Percentiles rank a stretch among this genome's conserved stretches.
phyloP scores from a whole-genome alignment of 306 rosid species.

The Prunus campanulata region DNA sequence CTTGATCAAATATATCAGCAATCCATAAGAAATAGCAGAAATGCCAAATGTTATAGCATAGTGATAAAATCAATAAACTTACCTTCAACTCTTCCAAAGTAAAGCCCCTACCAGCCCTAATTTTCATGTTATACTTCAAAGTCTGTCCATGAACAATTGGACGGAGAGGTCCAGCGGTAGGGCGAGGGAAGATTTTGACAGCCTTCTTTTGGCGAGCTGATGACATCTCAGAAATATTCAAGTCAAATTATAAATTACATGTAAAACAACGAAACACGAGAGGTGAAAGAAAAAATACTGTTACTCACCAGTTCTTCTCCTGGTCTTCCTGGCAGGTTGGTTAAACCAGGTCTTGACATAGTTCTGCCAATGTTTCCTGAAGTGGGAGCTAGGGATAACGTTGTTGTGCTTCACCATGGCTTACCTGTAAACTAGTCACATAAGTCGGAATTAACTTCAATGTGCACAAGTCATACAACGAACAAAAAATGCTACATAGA shows the following conservation, averaged over 20 bases:
- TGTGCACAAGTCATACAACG: not conserved
- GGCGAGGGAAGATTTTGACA: slow-evolving; percentile 53
- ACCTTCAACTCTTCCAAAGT: slow-evolving; percentile 61
- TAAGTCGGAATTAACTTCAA: not conserved
- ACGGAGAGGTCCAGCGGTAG: slow-evolving; percentile 54
- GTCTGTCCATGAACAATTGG: slow-evolving; percentile 62
- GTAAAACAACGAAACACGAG: not conserved
- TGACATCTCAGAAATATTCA: not conserved
- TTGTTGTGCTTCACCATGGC: slow-evolving; percentile 60
- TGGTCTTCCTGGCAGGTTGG: slow-evolving; percentile 55
- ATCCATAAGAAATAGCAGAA: not conserved
- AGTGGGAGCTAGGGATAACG: slow-evolving; percentile 53
- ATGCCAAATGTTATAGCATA: not conserved
- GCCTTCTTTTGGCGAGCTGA: slow-evolving; percentile 59
- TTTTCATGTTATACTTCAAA: slow-evolving; percentile 57
- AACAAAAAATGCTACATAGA: not conserved
- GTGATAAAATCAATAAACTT: not conserved
- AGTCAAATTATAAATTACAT: not conserved
- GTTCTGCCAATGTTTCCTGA: slow-evolving; percentile 59
- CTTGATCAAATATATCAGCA: not conserved
- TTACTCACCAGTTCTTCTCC: slow-evolving; percentile 48
- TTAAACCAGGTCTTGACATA: slow-evolving; percentile 64
- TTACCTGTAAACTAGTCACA: slow-evolving; percentile 20
- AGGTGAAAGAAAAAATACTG: not conserved
- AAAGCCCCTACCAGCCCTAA: slow-evolving; percentile 61